A percentile compares a stretch with the other conserved stretches of the same genome.
phyloP scores from a whole-genome alignment of 495 filamentous ascomycete species.

The Aspergillus sparsus region DNA sequence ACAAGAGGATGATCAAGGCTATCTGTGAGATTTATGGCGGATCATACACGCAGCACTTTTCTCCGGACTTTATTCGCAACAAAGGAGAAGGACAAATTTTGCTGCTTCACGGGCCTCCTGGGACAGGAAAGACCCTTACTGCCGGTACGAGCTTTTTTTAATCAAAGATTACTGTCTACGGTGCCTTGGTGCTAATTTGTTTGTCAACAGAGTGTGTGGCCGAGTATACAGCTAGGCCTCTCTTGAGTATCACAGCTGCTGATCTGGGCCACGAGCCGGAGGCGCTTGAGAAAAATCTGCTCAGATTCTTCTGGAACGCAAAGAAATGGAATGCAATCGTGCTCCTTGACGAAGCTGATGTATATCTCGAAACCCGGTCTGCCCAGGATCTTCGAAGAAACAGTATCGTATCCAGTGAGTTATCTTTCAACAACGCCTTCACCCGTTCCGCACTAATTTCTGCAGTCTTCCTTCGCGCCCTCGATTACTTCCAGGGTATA shows the following conservation, averaged over 20 bases:
- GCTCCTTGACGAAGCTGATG: slow-evolving; percentile 33
- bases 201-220: slow-evolving; percentile 14
- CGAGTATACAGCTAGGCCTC: slow-evolving; percentile 18
- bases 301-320: slow-evolving; percentile 15
- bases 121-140: slow-evolving; percentile 27
- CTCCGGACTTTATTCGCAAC: slow-evolving; percentile 14
- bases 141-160: slow-evolving; percentile 9
- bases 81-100: slow-evolving; percentile 25
- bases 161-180: neutral
- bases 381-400: slow-evolving; percentile 54
- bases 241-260: slow-evolving; percentile 18
- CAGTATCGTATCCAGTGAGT: slow-evolving; percentile 49
- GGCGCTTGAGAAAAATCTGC: slow-evolving; percentile 18
- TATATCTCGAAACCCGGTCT: slow-evolving; percentile 26
- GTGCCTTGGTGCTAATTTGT: too few relatives aligned
- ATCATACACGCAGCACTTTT: neutral
- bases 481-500: slow-evolving; percentile 1
- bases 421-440: neutral
- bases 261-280: slow-evolving; percentile 21
- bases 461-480: slow-evolving; percentile 2
- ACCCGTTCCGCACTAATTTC: neutral
- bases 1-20: neutral
- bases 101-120: slow-evolving; percentile 25
- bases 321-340: slow-evolving; percentile 27
- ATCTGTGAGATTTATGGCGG: neutral